These are phyloP conservation scores for Buddleja alternifolia DNA, from an alignment of 257 asterid species.

Conservation along the genomic window DNA sequence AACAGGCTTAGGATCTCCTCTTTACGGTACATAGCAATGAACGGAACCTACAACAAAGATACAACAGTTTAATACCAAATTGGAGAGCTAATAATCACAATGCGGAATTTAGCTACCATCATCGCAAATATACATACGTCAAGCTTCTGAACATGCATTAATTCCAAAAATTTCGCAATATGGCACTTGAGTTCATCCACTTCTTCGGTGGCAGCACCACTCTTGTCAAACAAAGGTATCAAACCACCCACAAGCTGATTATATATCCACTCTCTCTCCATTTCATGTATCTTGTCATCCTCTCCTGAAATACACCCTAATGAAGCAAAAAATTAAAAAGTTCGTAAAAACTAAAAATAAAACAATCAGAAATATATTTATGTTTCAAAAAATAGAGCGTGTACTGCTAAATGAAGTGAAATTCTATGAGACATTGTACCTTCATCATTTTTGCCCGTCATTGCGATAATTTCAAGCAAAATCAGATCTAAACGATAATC, in stretches of 20 bases:
- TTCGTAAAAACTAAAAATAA: no score
- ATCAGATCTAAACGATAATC: no score
- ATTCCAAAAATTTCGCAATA: constrained; percentile 70
- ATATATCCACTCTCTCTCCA: constrained; percentile 93
- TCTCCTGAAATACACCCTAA: no score
- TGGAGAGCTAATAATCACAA: not conserved
- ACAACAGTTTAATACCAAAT: constrained; percentile 13
- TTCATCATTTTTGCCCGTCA: no score
- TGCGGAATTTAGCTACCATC: not conserved
- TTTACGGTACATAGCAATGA: constrained; percentile 91
- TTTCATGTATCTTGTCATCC: no score
- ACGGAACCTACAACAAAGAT: constrained; percentile 63
- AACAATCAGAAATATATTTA: no score
- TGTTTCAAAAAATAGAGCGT: no score
- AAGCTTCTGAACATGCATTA: constrained; percentile 79
- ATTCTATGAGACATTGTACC: no score
- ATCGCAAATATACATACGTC: constrained; percentile 58
- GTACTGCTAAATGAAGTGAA: no score
- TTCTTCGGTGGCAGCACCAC: constrained; percentile 46
- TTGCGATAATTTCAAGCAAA: no score
- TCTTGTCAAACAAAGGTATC: constrained; percentile 57
- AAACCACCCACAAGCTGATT: constrained; percentile 71
- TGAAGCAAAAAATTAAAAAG: no score
- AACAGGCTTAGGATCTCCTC: constrained; percentile 86
- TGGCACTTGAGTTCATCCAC: constrained; percentile 73